These are phyloP conservation scores for Neurospora discreta DNA, from an alignment of 495 filamentous ascomycete species.

Conservation along the genomic window DNA sequence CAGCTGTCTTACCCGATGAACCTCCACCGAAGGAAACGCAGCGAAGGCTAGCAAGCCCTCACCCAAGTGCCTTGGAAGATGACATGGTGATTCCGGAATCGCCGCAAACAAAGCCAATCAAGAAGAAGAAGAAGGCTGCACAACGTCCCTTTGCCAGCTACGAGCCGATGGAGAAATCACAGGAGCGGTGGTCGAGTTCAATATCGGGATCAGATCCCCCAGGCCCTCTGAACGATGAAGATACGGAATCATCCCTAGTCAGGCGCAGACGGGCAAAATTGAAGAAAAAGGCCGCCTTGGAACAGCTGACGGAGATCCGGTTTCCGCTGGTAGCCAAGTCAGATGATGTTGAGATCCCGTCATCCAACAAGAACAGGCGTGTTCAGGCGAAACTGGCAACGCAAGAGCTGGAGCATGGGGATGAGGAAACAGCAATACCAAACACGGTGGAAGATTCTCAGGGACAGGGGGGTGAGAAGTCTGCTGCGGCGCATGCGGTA, in stretches of 20 bases:
- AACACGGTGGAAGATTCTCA: conserved; percentile 26
- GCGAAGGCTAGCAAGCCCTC: conserved; percentile 7
- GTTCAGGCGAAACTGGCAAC: conserved; percentile 8
- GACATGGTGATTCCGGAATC: conserved; percentile 17
- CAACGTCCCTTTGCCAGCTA: conserved; percentile 21
- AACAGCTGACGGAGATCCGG: conserved; percentile 25
- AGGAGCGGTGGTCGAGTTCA: conserved; percentile 19
- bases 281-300: conserved; percentile 26
- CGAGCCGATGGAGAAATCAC: conserved; percentile 23
- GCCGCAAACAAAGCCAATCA: conserved; percentile 1
- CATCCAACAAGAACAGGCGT: conserved; percentile 20
- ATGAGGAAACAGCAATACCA: conserved; percentile 10
- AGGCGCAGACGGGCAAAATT: conserved; percentile 13
- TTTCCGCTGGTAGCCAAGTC: conserved; percentile 18
- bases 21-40: background rate
- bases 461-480: conserved; percentile 4
- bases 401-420: conserved; percentile 2
- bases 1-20: conserved; percentile 12
- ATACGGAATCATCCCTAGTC: conserved; percentile 9
- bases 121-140: conserved; percentile 5
- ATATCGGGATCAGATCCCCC: background rate
- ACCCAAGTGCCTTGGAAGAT: conserved; percentile 4
- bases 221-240: conserved; percentile 13
- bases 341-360: conserved; percentile 28
- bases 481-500: background rate